A percentile compares a stretch with the other conserved stretches of the same genome.
Evolutionary conservation across 2,329 filamentous ascomycete genomes (phyloP).

Genomic region (Emergomyces pasteurianus): DNA sequence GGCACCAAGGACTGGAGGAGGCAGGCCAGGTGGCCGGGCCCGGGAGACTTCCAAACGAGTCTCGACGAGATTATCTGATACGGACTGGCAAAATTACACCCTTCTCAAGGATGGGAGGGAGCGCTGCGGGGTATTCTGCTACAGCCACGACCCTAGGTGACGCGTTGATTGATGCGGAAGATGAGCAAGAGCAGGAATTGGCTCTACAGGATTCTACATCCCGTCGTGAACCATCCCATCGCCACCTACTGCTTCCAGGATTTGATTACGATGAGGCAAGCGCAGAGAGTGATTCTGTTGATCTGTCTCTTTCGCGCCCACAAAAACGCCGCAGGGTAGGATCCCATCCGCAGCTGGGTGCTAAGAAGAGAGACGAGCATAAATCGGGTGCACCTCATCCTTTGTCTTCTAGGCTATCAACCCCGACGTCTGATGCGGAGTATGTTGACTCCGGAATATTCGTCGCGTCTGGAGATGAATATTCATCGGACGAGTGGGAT

Average conservation of each 20-base stretch:
- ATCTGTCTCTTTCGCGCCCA: slow-evolving; percentile 11
- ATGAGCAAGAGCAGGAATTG: slow-evolving; percentile 45
- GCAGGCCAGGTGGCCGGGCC: slow-evolving; percentile 33
- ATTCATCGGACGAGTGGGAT: slow-evolving; percentile 8
- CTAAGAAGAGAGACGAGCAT: not conserved
- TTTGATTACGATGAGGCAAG: slow-evolving; percentile 45
- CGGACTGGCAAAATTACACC: slow-evolving; percentile 96
- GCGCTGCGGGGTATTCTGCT: slow-evolving; percentile 15
- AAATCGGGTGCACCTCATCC: not conserved
- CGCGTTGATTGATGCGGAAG: slow-evolving; percentile 70
- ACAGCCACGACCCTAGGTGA: slow-evolving; percentile 56
- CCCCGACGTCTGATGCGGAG: slow-evolving; percentile 25
- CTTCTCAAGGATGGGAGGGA: slow-evolving; percentile 65
- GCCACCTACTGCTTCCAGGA: slow-evolving; percentile 60
- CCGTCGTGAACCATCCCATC: slow-evolving; percentile 50
- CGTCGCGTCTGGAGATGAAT: slow-evolving; percentile 12
- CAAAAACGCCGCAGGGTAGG: slow-evolving; percentile 27
- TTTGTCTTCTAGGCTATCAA: slow-evolving; percentile 15
- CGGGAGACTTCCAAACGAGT: slow-evolving; percentile 62
- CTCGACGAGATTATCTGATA: slow-evolving; percentile 77
- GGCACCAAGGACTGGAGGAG: slow-evolving; percentile 47
- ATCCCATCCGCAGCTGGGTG: not conserved
- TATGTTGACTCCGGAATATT: slow-evolving; percentile 14
- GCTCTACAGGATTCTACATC: slow-evolving; percentile 30
- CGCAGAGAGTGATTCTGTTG: slow-evolving; percentile 18